Base-by-base conservation (phyloP, 495 filamentous ascomycete genomes). In the Podospora pseudoanserina region DNA sequence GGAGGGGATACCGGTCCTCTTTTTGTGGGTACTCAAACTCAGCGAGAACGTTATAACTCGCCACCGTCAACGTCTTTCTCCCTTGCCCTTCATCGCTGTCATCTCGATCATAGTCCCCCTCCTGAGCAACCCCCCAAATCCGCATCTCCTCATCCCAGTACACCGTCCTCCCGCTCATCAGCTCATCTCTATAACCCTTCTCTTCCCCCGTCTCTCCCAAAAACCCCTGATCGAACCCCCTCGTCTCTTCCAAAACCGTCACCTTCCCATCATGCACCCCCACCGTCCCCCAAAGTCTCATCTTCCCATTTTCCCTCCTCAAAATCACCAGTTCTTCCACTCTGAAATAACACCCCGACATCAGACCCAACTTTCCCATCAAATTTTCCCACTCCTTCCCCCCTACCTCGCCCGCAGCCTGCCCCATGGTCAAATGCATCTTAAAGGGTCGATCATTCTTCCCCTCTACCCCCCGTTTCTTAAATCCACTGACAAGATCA, bases 31-130 rank as follows among this genome's bases (percentile, higher is more conserved):
- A 80, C 16, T 78, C 67, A 39, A 84, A 83, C 39, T 88, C 86
- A 15, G 83, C 81, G 34, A 88, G 77, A 26, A 88, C 75, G 66
- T 89, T 89, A 71, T 87, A 89, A 62, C 78, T 85, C 16, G 84
- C 78, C 32, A 88, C 66, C 0, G 68, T 69, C 19, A 88, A 65
- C 5, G 55, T 64, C 26, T 56, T 56, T 23, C 59, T 32, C 23
- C 23, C n/a, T 6, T 67, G 65, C n/a, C 63, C 56, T 54, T 67
- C 49, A 19, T 57, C 16, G 15, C 55, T 28, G 56, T n/a, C 20
- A n/a, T 61, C 16, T 6, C 15, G 7, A 49, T 58, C 55, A 26
- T 58, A 58, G 13, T 30, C 18, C n/a, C 30, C n/a, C 26, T 54
- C 54, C 56, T 44, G 61, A 28, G 61, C 65, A 19, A 67, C 65